Evolutionary conservation across 2,329 filamentous ascomycete species (phyloP), one percentile per base, ranked within the genome.

Genomic region (Talaromyces marneffei): DNA sequence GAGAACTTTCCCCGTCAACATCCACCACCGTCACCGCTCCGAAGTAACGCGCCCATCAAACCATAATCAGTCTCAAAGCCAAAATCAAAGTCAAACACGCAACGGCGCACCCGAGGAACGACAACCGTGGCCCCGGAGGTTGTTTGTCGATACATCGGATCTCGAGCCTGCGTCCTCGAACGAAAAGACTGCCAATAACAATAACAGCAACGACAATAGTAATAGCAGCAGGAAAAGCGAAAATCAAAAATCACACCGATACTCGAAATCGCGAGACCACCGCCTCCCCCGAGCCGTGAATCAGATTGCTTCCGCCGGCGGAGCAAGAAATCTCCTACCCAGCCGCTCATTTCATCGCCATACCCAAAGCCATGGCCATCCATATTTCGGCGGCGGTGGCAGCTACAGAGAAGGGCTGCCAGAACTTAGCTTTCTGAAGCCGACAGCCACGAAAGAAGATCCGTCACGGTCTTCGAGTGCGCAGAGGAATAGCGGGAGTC

Each of bases 271-370:
- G 33, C 69, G 70, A 40, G 57, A 74, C 54, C 42, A 65, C 31
- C 69, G 69, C 25, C 63, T 75, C 9, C 71, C 69, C 14, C 70
- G 68, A 18, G 71, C 65, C 35, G 75, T 75, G 72, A 74, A 67
- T 48, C 68, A 71, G 10, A 61, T 72, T 16, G 63, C 68, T 8
- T 71, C 73, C 16, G 72, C 71, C 5, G 65, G 69, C 40, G 70
- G 68, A 29, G 70, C 67, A 5, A 67, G 70, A 27, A 70, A 69
- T 6, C 63, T 74, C 16, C 60, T 76, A 12, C 70, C 72, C n/a
- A 71, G 68, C 16, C 69, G 70, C 68, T 62, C 60, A 20, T 50
- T 59, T 20, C 48, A 52, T n/a, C 57, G 57, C 0, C 57, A 59
- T 7, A 40, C 33, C 4, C 52, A 55, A 37, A 40, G 52, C n/a